Conservation (phyloP, 2,329 filamentous ascomycete species). For the Diatrype stigma region DNA sequence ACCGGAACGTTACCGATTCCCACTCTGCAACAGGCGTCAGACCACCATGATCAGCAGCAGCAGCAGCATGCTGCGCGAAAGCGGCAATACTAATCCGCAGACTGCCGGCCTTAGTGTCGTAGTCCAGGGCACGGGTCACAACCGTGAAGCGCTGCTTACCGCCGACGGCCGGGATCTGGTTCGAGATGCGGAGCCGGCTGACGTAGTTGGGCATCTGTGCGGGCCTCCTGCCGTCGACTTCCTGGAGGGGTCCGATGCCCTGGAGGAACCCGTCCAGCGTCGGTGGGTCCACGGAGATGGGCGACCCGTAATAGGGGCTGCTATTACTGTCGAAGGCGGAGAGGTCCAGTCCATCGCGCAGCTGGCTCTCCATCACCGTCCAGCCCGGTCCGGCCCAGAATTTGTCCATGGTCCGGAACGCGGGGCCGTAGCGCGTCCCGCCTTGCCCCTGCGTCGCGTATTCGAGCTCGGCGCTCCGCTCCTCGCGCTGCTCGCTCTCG, state of each 20-base stretch:
- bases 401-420: constrained; percentile 17
- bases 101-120: constrained; percentile 20
- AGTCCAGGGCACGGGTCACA: constrained; percentile 19
- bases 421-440: constrained; percentile 22
- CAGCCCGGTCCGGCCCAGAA: constrained; percentile 17
- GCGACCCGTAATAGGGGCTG: constrained; percentile 21
- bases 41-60: neutral
- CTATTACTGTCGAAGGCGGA: constrained; percentile 1
- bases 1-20: too few species aligned
- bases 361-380: constrained; percentile 15
- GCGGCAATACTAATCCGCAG: constrained; percentile 22
- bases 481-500: too few species aligned
- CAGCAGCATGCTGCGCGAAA: too few species aligned
- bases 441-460: constrained; percentile 2
- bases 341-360: constrained; percentile 14
- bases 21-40: too few species aligned
- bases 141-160: constrained; percentile 15
- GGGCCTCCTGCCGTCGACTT: constrained; percentile 16
- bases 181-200: constrained; percentile 25
- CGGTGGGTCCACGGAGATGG: constrained; percentile 21
- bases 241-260: constrained; percentile 17
- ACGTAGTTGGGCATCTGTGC: constrained; percentile 28
- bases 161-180: constrained; percentile 18
- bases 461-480: constrained; percentile 4
- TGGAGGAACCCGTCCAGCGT: constrained; percentile 26